Evolutionary conservation across 2,329 filamentous ascomycete species (phyloP).

Genomic region (Fonsecaea multimorphosa): DNA sequence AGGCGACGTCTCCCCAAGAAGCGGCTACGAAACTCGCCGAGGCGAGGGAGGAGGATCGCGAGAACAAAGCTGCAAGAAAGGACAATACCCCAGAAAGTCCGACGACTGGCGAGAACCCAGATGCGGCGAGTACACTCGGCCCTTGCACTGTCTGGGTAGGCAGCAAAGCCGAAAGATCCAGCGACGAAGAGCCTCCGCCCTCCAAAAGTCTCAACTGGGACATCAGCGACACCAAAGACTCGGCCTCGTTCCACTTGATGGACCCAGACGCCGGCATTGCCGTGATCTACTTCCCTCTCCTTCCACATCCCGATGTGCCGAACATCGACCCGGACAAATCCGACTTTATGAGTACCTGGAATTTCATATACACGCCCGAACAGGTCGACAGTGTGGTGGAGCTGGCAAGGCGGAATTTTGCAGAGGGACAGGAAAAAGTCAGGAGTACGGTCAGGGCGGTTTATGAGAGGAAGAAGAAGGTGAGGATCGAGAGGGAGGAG

Average conservation of each 20-base stretch:
- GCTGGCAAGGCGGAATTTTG: constrained; percentile 84
- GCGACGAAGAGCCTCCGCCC: constrained; percentile 59
- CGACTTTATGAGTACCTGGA: constrained; percentile 95
- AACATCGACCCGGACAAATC: constrained; percentile 82
- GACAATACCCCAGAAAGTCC: constrained; percentile 48
- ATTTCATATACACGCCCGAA: constrained; percentile 92
- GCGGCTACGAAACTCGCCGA: constrained; percentile 68
- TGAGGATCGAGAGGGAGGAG: constrained; percentile 61
- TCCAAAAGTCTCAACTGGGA: constrained; percentile 57
- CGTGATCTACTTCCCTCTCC: constrained; percentile 87
- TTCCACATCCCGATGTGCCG: constrained; percentile 76
- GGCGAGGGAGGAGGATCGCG: constrained; percentile 55
- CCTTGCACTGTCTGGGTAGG: constrained; percentile 98
- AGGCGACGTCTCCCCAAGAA: constrained; percentile 65
- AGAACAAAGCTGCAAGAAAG: constrained; percentile 40
- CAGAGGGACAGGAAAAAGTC: constrained; percentile 79
- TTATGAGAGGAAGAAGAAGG: constrained; percentile 85
- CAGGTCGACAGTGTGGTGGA: constrained; percentile 85
- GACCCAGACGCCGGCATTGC: constrained; percentile 82
- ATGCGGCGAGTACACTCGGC: constrained; percentile 60
- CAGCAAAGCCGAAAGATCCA: constrained; percentile 73
- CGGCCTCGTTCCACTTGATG: constrained; percentile 66
- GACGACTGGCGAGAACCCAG: constrained; percentile 54
- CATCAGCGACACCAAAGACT: constrained; percentile 57
- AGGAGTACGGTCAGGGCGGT: constrained; percentile 81